phyloP scores from a whole-genome alignment of 352 stramenopile genomes.

The Aphanomyces invadans region DNA sequence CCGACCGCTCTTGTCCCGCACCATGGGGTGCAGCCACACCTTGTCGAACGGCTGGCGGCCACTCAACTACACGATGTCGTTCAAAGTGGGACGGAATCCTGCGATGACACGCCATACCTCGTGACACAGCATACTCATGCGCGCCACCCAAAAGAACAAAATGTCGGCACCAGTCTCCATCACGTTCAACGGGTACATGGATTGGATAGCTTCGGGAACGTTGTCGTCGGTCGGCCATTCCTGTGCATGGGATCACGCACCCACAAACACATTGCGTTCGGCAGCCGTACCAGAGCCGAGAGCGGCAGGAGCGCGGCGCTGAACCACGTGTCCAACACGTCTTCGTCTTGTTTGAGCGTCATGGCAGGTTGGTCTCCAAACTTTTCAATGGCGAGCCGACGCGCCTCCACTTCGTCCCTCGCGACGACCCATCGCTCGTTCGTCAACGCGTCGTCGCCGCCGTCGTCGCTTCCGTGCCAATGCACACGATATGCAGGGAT shows the following conservation, averaged over 20 bases:
- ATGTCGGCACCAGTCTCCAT: slow-evolving; percentile 96
- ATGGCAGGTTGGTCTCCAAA: slow-evolving; percentile 60
- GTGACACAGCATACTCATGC: slow-evolving; percentile 99
- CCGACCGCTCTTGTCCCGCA: slow-evolving; percentile 97
- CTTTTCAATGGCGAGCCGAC: slow-evolving; percentile 65
- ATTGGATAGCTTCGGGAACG: slow-evolving; percentile 18
- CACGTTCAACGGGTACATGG: slow-evolving; percentile 55
- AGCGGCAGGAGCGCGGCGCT: slow-evolving; percentile 95
- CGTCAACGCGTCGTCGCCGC: slow-evolving; percentile 36
- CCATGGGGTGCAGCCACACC: slow-evolving; percentile 99
- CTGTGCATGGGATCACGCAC: slow-evolving; percentile 61
- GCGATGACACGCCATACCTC: slow-evolving; percentile 69
- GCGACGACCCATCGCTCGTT: slow-evolving; percentile 94
- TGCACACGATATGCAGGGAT: slow-evolving; percentile 95
- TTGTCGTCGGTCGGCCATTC: slow-evolving; percentile 91
- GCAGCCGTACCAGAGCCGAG: slow-evolving; percentile 49
- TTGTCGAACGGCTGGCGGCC: slow-evolving; percentile 96
- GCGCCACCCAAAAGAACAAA: slow-evolving; percentile 99
- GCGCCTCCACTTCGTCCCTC: slow-evolving; percentile 84
- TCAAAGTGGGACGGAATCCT: not conserved
- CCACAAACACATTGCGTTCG: slow-evolving; percentile 12
- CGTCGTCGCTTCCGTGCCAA: slow-evolving; percentile 37
- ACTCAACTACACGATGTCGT: slow-evolving; percentile 49
- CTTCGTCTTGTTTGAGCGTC: slow-evolving; percentile 92
- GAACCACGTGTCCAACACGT: slow-evolving; percentile 99